Conservation (phyloP, 192 early-diverging fungal genomes). For the Entomortierella beljakovae region DNA sequence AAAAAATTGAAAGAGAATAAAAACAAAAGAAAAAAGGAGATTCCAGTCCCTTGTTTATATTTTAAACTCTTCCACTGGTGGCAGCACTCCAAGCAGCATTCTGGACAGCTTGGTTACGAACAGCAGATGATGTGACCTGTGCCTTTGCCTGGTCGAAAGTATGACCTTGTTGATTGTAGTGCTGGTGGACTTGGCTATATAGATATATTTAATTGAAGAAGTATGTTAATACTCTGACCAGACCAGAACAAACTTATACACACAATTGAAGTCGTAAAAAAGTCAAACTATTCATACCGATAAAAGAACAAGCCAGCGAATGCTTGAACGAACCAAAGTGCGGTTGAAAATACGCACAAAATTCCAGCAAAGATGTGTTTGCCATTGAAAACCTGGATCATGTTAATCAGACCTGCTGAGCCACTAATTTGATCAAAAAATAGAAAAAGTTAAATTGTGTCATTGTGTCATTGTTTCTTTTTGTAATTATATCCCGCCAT, state of each 20-base stretch:
- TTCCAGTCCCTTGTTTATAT: too few relatives aligned
- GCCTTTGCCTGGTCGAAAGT: slow-evolving; percentile 79
- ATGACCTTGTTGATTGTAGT: slow-evolving; percentile 77
- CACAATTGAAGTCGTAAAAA: too few relatives aligned
- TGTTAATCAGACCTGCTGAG: slow-evolving; percentile 83
- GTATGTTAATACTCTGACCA: too few relatives aligned
- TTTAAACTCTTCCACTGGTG: slow-evolving; percentile 47
- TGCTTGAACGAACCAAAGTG: slow-evolving; percentile 62
- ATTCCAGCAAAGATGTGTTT: slow-evolving; percentile 74
- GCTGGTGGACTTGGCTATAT: slow-evolving; percentile 69
- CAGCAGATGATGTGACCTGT: slow-evolving; percentile 54
- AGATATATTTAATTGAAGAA: slow-evolving; percentile 17
- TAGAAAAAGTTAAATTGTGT: background rate
- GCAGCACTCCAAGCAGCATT: slow-evolving; percentile 63
- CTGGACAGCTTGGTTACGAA: slow-evolving; percentile 61
- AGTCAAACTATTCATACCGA: too few relatives aligned
- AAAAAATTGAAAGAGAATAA: background rate
- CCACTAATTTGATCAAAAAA: slow-evolving; percentile 60
- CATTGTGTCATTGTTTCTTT: too few relatives aligned
- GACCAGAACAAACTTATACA: too few relatives aligned
- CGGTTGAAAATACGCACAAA: slow-evolving; percentile 64
- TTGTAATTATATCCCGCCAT: too few relatives aligned
- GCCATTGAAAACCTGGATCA: slow-evolving; percentile 77
- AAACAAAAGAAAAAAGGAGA: background rate
- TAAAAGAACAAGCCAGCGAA: slow-evolving; percentile 37